A percentile compares a stretch with the other conserved stretches of the same genome.
Evolutionary conservation across 148 eudicot genomes (phyloP).

Genomic region (Chenopodium suecicum): DNA sequence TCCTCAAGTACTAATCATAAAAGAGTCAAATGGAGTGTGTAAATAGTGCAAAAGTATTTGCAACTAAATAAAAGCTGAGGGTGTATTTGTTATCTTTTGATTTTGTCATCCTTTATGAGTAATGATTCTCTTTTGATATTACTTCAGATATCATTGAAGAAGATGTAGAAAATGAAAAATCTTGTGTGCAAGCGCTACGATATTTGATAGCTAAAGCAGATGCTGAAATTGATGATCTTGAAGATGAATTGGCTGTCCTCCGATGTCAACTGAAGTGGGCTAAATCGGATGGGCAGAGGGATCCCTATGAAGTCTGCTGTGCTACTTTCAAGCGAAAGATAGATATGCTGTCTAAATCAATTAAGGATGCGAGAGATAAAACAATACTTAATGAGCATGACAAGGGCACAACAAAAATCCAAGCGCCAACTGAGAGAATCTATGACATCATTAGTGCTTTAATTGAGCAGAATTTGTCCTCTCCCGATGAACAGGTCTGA

Average conservation of each 20-base stretch:
- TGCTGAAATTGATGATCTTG: constrained; percentile 58
- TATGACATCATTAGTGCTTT: constrained; percentile 43
- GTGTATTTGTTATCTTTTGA: neutral
- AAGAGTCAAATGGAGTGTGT: too few relatives aligned
- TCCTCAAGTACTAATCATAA: too few relatives aligned
- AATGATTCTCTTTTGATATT: constrained; percentile 11
- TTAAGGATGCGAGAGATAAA: constrained; percentile 37
- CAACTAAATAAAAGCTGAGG: too few relatives aligned
- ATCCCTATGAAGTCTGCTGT: constrained; percentile 43
- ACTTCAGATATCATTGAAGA: constrained; percentile 53
- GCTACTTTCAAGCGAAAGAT: constrained; percentile 45
- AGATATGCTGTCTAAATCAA: constrained; percentile 32
- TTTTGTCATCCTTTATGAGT: neutral
- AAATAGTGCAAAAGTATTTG: too few relatives aligned
- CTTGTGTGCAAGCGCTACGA: constrained; percentile 49
- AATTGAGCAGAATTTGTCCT: constrained; percentile 30
- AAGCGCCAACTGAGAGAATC: constrained; percentile 45
- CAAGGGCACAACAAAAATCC: constrained; percentile 15
- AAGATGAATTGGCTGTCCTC: constrained; percentile 58
- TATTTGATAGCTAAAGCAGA: constrained; percentile 53
- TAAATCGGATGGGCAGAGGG: constrained; percentile 31
- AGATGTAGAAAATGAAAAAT: constrained; percentile 45
- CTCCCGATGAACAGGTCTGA: constrained; percentile 43
- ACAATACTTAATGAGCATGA: constrained; percentile 21
- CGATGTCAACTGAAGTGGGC: constrained; percentile 56